Percentiles rank a stretch among this genome's conserved stretches.
Evolutionary conservation across 768 basidiomycete genomes (phyloP).

Genomic region (Naganishia onofrii): DNA sequence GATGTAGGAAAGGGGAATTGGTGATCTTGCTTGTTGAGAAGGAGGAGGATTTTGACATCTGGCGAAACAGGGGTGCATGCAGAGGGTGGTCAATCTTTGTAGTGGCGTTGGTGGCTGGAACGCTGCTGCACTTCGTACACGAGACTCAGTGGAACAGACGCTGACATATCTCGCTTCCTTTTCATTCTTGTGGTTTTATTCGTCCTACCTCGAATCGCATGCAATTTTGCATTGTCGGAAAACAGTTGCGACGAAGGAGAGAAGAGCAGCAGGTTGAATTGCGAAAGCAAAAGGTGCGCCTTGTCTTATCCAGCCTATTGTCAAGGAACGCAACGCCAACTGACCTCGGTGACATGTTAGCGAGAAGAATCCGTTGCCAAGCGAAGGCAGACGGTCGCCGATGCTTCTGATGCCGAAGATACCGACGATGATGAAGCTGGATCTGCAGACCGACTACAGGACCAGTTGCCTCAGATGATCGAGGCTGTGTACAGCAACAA

Average conservation of each 20-base stretch:
- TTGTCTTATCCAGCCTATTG: not conserved
- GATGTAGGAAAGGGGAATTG: not conserved
- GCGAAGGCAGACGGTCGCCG: constrained; percentile 84
- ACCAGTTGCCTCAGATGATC: constrained; percentile 74
- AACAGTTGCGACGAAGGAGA: constrained; percentile 81
- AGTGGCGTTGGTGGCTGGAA: too few species aligned
- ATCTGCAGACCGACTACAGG: constrained; percentile 62
- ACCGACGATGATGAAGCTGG: constrained; percentile 51
- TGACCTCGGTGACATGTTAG: constrained; percentile 36
- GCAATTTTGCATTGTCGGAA: not conserved
- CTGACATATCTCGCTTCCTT: not conserved
- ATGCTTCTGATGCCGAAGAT: constrained; percentile 67
- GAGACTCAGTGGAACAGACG: not conserved
- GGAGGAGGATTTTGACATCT: not conserved
- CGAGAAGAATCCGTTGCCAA: constrained; percentile 98
- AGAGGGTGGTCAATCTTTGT: too few species aligned
- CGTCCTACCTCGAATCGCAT: not conserved
- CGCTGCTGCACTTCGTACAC: not conserved
- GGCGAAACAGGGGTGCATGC: too few species aligned
- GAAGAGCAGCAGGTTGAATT: constrained; percentile 99
- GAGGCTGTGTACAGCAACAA: constrained; percentile 87
- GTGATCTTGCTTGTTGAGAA: too few species aligned
- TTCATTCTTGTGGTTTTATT: not conserved
- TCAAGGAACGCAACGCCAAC: too few species aligned
- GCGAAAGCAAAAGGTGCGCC: constrained; percentile 74